Evolutionary conservation across 352 stramenopile genomes (phyloP).

Genomic region (Phytopythium montanum): DNA sequence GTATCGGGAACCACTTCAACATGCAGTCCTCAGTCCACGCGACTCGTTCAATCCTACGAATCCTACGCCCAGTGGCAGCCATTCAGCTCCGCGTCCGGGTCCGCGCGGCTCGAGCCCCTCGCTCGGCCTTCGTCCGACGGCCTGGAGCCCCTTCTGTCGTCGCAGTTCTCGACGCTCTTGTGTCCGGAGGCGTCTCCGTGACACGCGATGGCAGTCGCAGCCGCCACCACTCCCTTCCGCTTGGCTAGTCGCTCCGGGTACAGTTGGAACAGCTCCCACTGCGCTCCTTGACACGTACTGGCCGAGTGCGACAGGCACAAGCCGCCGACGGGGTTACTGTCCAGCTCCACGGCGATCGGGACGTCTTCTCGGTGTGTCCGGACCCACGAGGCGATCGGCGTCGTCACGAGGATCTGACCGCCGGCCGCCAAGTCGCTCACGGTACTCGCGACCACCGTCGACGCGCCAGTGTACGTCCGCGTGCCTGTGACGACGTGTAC

Average conservation of each 20-base stretch:
- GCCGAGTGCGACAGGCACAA: slow-evolving; percentile 2
- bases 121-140: too few relatives aligned
- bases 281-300: background rate
- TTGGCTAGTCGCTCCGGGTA: background rate
- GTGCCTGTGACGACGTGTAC: slow-evolving; percentile 45
- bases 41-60: too few relatives aligned
- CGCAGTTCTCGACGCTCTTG: too few relatives aligned
- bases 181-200: too few relatives aligned
- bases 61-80: too few relatives aligned
- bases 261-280: slow-evolving; percentile 9
- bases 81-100: too few relatives aligned
- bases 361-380: slow-evolving; percentile 27
- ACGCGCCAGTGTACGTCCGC: slow-evolving; percentile 44
- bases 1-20: too few relatives aligned
- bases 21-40: too few relatives aligned
- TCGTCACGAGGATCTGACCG: slow-evolving; percentile 45
- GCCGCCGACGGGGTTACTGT: slow-evolving; percentile 2
- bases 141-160: too few relatives aligned
- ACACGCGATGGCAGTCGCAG: background rate
- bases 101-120: too few relatives aligned
- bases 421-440: slow-evolving; percentile 38
- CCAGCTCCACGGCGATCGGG: slow-evolving; percentile 21
- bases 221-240: background rate
- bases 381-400: slow-evolving; percentile 37
- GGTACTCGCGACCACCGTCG: slow-evolving; percentile 45